phyloP scores from a whole-genome alignment of 306 rosid species.

The Arachis stenosperma region DNA sequence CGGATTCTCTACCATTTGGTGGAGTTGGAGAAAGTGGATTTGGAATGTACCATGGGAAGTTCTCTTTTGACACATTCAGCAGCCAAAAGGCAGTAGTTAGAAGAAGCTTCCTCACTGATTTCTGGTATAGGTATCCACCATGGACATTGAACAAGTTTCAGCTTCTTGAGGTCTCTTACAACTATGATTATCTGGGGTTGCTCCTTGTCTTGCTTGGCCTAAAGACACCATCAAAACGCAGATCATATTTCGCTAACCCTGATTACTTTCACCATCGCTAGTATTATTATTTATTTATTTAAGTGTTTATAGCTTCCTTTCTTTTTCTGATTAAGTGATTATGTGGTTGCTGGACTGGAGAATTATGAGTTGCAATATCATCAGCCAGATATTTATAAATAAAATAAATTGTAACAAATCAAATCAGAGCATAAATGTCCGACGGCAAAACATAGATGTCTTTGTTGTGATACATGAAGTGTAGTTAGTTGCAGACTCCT shows the following conservation, averaged over 20 bases:
- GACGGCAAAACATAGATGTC: no score
- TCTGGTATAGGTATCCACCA: slow-evolving; percentile 86
- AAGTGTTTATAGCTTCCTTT: no score
- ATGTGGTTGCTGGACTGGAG: no score
- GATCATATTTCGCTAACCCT: neutral
- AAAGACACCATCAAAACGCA: slow-evolving; percentile 41
- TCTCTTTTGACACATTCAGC: slow-evolving; percentile 82
- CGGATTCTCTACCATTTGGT: slow-evolving; percentile 75
- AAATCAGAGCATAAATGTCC: no score
- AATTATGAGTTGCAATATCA: no score
- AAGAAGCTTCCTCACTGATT: slow-evolving; percentile 66
- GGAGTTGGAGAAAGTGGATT: slow-evolving; percentile 86
- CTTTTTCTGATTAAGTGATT: no score
- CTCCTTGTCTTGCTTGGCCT: slow-evolving; percentile 60
- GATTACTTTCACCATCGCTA: neutral
- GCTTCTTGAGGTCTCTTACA: slow-evolving; percentile 57
- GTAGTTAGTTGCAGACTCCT: no score
- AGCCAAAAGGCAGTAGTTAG: slow-evolving; percentile 59
- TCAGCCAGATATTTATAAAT: no score
- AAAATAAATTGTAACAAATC: no score
- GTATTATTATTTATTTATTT: neutral
- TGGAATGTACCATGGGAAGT: slow-evolving; percentile 83
- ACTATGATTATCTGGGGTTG: slow-evolving; percentile 58
- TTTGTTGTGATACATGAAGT: no score
- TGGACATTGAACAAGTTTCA: slow-evolving; percentile 68